Percentiles rank a stretch among this genome's conserved stretches.
phyloP scores from a whole-genome alignment of 2,329 filamentous ascomycete species.

The Pestalotiopsis sp. region DNA sequence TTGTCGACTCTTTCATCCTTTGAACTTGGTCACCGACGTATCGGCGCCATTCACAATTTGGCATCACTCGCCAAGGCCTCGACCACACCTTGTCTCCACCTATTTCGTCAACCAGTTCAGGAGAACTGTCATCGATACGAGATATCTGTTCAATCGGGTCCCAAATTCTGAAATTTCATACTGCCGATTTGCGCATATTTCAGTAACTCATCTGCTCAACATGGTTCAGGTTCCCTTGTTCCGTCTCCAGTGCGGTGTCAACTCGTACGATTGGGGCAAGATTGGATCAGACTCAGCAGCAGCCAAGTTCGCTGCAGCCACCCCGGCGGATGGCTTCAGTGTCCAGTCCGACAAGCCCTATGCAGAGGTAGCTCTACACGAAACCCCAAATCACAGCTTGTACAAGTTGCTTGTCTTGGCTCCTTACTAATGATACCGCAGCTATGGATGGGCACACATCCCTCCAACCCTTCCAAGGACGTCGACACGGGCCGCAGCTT shows the following conservation, averaged over 20 bases:
- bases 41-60: neutral
- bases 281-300: slow-evolving; percentile 84
- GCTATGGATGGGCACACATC: slow-evolving; percentile 99
- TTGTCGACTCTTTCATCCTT: neutral
- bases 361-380: slow-evolving; percentile 74
- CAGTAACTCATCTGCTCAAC: neutral
- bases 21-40: neutral
- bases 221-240: slow-evolving; percentile 73
- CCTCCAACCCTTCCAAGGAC: slow-evolving; percentile 92
- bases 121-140: neutral
- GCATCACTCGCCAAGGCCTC: neutral
- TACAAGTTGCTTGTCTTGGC: neutral
- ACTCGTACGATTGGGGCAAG: slow-evolving; percentile 99
- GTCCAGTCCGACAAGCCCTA: slow-evolving; percentile 91
- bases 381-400: neutral
- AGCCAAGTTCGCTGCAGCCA: slow-evolving; percentile 86
- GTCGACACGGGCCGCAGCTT: slow-evolving; percentile 81
- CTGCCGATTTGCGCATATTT: neutral
- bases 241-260: slow-evolving; percentile 87
- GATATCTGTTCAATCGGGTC: neutral
- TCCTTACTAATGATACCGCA: slow-evolving; percentile 38
- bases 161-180: neutral
- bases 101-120: neutral
- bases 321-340: slow-evolving; percentile 71
- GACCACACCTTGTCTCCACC: neutral